phyloP scores from a whole-genome alignment of 768 basidiomycete genomes.

The Tricholoma saponaceum region DNA sequence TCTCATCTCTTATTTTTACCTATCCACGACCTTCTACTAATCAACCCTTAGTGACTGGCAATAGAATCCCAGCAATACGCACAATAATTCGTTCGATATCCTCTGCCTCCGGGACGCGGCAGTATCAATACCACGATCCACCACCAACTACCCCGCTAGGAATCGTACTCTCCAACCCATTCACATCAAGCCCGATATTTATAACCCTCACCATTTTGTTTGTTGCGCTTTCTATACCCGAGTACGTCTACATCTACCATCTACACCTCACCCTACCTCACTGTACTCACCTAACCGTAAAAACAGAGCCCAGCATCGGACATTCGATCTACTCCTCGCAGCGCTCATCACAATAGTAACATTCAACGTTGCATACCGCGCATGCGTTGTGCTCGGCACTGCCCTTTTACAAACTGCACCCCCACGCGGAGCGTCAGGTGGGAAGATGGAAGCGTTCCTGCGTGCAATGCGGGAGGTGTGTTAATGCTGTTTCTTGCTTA shows the following conservation, averaged over 20 bases:
- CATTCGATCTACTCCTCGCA: conserved; percentile 85
- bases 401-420: conserved; percentile 91
- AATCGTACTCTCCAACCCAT: conserved; percentile 67
- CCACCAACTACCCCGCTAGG: conserved; percentile 33
- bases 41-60: conserved; percentile 47
- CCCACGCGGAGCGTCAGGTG: conserved; percentile 47
- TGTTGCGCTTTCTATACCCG: conserved; percentile 48
- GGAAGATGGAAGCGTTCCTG: conserved; percentile 79
- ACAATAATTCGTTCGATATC: conserved; percentile 44
- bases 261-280: neutral
- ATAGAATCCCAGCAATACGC: conserved; percentile 50
- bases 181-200: conserved; percentile 57
- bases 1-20: conserved; percentile 8
- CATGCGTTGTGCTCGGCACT: conserved; percentile 78
- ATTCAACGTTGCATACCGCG: conserved; percentile 79
- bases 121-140: conserved; percentile 19
- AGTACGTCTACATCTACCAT: conserved; percentile 38
- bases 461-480: conserved; percentile 22
- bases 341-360: conserved; percentile 72
- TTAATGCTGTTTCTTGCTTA: neutral
- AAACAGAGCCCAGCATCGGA: conserved; percentile 45
- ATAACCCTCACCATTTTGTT: conserved; percentile 54
- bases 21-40: neutral
- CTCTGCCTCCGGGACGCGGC: conserved; percentile 27
- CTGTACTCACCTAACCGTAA: neutral